These are phyloP conservation scores for Eutrema japonicum DNA, from an alignment of 345 rosid species.

Conservation along the genomic window DNA sequence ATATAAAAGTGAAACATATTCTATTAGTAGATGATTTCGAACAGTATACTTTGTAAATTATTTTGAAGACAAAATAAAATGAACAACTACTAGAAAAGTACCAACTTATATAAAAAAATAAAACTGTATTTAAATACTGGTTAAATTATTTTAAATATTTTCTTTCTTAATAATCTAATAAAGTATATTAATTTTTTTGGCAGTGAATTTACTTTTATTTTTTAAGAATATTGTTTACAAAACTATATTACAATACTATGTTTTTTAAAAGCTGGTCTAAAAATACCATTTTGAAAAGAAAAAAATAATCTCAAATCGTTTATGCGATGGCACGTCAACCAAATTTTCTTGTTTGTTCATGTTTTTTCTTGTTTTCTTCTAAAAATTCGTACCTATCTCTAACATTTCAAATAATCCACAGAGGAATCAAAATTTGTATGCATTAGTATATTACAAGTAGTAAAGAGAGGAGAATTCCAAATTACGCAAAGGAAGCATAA, in stretches of 20 bases:
- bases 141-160: too few species aligned
- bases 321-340: background rate
- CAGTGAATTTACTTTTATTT: background rate
- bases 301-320: background rate
- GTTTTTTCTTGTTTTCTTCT: too few species aligned
- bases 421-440: background rate
- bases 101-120: too few species aligned
- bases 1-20: background rate
- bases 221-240: background rate
- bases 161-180: background rate
- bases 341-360: background rate
- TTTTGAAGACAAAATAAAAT: too few species aligned
- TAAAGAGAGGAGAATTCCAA: conserved; percentile 34
- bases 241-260: background rate
- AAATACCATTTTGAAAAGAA: background rate
- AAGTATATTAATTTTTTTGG: background rate
- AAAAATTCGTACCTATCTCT: background rate
- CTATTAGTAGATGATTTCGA: too few species aligned
- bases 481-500: conserved; percentile 44
- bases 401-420: background rate
- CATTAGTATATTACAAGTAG: conserved; percentile 5
- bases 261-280: too few species aligned
- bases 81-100: too few species aligned
- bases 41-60: too few species aligned
- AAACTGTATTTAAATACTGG: too few species aligned